Percentiles rank a stretch among this genome's conserved stretches.
phyloP scores from a whole-genome alignment of 345 rosid genomes.

The Fremontodendron californicum region DNA sequence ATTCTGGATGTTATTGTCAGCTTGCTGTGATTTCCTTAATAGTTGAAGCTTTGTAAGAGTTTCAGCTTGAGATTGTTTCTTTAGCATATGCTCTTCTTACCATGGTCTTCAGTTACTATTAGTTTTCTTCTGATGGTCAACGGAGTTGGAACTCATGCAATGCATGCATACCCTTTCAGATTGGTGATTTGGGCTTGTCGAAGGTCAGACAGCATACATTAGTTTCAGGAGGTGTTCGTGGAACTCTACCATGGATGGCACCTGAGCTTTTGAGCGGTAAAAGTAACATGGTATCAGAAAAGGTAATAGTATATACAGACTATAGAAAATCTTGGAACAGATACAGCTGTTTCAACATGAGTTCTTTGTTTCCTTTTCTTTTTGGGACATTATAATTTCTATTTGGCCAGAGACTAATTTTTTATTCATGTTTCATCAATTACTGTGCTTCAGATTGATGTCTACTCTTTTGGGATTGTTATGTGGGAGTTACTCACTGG shows the following conservation, averaged over 20 bases:
- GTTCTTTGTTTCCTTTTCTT: neutral
- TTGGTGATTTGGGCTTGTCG: constrained; percentile 93
- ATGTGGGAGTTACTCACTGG: constrained; percentile 99
- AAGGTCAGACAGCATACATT: constrained; percentile 93
- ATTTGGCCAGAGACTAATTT: neutral
- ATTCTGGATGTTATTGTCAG: constrained; percentile 11
- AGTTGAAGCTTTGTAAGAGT: neutral
- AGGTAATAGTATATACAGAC: constrained; percentile 41
- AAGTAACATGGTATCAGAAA: constrained; percentile 91
- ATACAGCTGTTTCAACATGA: neutral
- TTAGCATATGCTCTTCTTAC: neutral
- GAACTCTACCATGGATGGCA: constrained; percentile 99
- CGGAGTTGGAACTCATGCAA: constrained; percentile 16
- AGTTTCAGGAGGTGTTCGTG: constrained; percentile 97
- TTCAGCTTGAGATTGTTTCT: constrained; percentile 13
- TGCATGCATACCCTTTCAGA: constrained; percentile 38
- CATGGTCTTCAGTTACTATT: neutral
- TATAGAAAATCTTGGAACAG: constrained; percentile 1
- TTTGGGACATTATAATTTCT: neutral
- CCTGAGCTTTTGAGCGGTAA: constrained; percentile 97
- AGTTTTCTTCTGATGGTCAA: neutral
- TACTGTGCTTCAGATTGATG: constrained; percentile 66
- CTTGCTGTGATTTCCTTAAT: neutral
- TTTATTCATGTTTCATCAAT: neutral
- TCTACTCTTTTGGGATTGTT: constrained; percentile 93